A percentile compares a stretch with the other conserved stretches of the same genome.
Evolutionary conservation across 2,329 filamentous ascomycete species (phyloP).

Genomic region (Cladophialophora exuberans): DNA sequence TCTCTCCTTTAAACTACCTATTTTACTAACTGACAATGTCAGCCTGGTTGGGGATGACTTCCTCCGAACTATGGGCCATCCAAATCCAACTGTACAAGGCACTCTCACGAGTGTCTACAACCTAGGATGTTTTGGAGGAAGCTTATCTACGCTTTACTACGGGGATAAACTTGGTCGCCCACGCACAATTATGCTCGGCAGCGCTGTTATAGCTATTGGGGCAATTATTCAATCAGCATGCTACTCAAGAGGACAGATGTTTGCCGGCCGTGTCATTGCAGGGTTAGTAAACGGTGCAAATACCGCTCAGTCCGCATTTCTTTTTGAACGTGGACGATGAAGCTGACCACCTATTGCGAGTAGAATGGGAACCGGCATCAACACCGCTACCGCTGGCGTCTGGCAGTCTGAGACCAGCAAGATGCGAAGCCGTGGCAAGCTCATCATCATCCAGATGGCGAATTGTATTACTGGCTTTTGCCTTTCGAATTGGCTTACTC

Average conservation of each 20-base stretch:
- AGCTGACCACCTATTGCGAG: no score
- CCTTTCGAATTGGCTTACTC: conserved; percentile 55
- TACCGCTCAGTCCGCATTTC: no score
- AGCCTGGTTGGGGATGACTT: conserved; percentile 37
- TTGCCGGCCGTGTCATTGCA: conserved; percentile 52
- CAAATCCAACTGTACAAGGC: conserved; percentile 28
- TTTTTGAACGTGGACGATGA: no score
- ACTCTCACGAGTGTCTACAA: conserved; percentile 42
- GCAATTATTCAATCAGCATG: conserved; percentile 48
- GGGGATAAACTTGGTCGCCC: conserved; percentile 55
- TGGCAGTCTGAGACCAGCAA: conserved; percentile 53
- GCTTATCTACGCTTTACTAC: conserved; percentile 54
- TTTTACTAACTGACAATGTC: neutral
- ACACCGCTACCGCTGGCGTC: conserved; percentile 46
- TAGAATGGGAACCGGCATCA: conserved; percentile 30
- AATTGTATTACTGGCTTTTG: conserved; percentile 53
- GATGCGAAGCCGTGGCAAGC: conserved; percentile 53
- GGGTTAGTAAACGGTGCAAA: conserved; percentile 35
- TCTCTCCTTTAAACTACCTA: no score
- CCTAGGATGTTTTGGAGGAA: conserved; percentile 55
- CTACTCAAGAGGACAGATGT: conserved; percentile 45
- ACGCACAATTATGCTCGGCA: conserved; percentile 45
- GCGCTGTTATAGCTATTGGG: conserved; percentile 48
- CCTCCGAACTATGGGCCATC: conserved; percentile 34
- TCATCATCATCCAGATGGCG: conserved; percentile 58